These are phyloP conservation scores for Aquanectria penicillioides DNA, from an alignment of 2,329 filamentous ascomycete species.

Conservation along the genomic window DNA sequence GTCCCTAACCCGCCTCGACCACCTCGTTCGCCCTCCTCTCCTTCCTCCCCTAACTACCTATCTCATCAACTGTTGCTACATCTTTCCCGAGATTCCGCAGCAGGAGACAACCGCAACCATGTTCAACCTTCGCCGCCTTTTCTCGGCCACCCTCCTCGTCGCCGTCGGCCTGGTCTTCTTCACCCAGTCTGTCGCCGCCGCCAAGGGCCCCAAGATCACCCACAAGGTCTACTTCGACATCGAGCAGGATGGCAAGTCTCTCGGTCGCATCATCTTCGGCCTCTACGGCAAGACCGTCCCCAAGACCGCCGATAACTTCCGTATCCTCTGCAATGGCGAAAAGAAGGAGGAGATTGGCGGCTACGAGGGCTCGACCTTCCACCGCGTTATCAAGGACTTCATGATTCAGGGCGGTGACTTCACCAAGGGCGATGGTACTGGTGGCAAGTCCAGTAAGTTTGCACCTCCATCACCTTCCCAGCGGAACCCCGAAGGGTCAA, in stretches of 20 bases:
- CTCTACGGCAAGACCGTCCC: slow-evolving; percentile 90
- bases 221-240: slow-evolving; percentile 95
- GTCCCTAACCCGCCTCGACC: slow-evolving; percentile 32
- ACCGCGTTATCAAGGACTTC: slow-evolving; percentile 90
- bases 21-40: slow-evolving; percentile 25
- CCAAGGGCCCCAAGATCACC: slow-evolving; percentile 93
- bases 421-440: slow-evolving; percentile 82
- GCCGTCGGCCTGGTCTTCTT: slow-evolving; percentile 80
- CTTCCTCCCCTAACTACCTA: slow-evolving; percentile 19
- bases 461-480: not conserved
- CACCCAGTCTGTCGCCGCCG: slow-evolving; percentile 76
- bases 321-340: slow-evolving; percentile 84
- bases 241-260: slow-evolving; percentile 75
- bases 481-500: not conserved
- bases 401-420: slow-evolving; percentile 95
- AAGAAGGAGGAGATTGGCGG: too few relatives aligned
- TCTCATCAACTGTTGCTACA: slow-evolving; percentile 25
- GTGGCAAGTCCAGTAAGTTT: slow-evolving; percentile 82
- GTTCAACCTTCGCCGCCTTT: slow-evolving; percentile 77
- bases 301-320: slow-evolving; percentile 79
- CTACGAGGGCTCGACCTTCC: slow-evolving; percentile 84
- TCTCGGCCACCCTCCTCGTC: slow-evolving; percentile 79
- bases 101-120: slow-evolving; percentile 60
- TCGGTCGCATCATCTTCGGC: slow-evolving; percentile 82
- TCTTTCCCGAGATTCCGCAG: slow-evolving; percentile 20